These are phyloP conservation scores for Rhamnella rubrinervis DNA, from an alignment of 331 rosid genomes.

Conservation along the genomic window DNA sequence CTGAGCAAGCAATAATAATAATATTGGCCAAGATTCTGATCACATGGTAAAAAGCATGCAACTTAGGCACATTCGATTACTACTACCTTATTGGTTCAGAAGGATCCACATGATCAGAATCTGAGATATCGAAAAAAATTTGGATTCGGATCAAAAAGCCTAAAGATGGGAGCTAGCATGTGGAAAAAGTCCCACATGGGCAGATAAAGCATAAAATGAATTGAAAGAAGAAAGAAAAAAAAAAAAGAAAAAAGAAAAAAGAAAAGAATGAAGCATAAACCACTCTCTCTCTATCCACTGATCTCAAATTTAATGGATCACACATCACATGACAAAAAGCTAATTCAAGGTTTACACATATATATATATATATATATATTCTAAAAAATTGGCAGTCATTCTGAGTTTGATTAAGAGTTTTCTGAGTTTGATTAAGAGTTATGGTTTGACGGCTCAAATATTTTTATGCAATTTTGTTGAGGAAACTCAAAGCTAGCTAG, in stretches of 20 bases:
- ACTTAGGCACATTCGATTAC: not conserved
- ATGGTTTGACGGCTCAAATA: too few relatives aligned
- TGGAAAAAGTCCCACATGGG: constrained; percentile 8
- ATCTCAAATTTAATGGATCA: not conserved
- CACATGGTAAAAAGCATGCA: too few relatives aligned
- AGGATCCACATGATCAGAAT: not conserved
- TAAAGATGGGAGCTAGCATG: constrained; percentile 8
- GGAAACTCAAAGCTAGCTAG: too few relatives aligned
- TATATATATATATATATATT: too few relatives aligned
- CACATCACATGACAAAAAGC: constrained; percentile 5
- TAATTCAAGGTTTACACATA: too few relatives aligned
- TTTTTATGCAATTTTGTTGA: too few relatives aligned
- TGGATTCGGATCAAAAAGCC: not conserved
- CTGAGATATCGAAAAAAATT: not conserved
- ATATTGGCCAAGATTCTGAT: too few relatives aligned
- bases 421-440: too few relatives aligned
- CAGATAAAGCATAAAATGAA: constrained; percentile 8
- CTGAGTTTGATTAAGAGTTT: too few relatives aligned
- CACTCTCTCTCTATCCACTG: not conserved
- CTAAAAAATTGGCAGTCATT: too few relatives aligned
- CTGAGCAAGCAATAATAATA: too few relatives aligned
- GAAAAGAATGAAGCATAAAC: not conserved
- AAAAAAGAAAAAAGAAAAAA: not conserved
- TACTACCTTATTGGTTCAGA: not conserved
- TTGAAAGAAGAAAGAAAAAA: not conserved